These are phyloP conservation scores for Dendrocalamus sinicus DNA, from an alignment of 176 grass and related monocot species.

Conservation along the genomic window DNA sequence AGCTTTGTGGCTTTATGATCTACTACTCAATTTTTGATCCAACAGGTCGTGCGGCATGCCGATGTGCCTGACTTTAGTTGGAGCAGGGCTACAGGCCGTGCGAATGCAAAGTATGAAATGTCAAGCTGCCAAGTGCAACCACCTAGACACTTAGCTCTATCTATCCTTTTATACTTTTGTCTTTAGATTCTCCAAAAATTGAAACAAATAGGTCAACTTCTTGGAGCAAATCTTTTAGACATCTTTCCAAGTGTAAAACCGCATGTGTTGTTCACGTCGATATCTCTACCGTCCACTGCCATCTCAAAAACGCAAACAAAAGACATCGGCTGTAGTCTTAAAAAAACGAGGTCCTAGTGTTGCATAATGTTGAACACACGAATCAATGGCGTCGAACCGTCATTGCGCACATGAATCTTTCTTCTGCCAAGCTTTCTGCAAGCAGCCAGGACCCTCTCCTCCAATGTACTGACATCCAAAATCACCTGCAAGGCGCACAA, in stretches of 20 bases:
- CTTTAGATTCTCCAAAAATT: too few relatives aligned
- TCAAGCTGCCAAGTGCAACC: too few relatives aligned
- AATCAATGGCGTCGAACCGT: not conserved
- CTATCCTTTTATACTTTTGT: too few relatives aligned
- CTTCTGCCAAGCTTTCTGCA: not conserved
- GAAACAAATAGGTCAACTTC: too few relatives aligned
- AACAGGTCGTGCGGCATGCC: not conserved
- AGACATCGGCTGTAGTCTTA: too few relatives aligned
- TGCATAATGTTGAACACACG: not conserved
- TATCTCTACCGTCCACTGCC: too few relatives aligned
- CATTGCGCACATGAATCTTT: not conserved
- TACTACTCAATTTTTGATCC: not conserved
- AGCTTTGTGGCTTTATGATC: not conserved
- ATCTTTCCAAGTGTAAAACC: fast-evolving
- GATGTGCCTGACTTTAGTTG: not conserved
- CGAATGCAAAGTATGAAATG: not conserved
- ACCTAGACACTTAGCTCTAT: not conserved
- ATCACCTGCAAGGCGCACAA: not conserved
- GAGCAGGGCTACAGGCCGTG: not conserved
- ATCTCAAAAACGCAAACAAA: too few relatives aligned
- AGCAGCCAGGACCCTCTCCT: not conserved
- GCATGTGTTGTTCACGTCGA: too few relatives aligned
- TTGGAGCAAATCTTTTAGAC: too few relatives aligned
- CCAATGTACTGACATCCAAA: not conserved
- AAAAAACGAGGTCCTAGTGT: too few relatives aligned